Percentiles rank a stretch among this genome's conserved stretches.
Evolutionary conservation across 2,329 filamentous ascomycete genomes (phyloP).

Genomic region (Davidsoniella eucalypti): DNA sequence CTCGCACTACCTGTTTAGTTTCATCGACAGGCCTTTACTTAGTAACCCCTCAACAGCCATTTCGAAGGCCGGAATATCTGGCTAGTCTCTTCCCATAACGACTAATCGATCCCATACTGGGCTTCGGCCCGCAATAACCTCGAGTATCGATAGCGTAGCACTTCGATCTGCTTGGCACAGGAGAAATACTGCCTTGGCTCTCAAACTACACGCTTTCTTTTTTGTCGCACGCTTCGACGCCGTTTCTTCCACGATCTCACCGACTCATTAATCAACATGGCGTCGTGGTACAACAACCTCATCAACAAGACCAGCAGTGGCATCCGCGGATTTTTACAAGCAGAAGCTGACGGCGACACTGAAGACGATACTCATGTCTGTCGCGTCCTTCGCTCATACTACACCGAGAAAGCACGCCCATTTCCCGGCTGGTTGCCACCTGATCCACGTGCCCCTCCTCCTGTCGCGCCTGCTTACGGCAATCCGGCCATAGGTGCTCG

Average conservation of each 20-base stretch:
- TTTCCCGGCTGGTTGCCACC: constrained; percentile 80
- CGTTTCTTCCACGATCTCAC: background rate
- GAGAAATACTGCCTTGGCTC: background rate
- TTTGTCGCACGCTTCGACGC: background rate
- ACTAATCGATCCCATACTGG: too few species aligned
- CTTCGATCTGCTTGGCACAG: too few species aligned
- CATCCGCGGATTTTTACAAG: constrained; percentile 52
- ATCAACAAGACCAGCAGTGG: constrained; percentile 48
- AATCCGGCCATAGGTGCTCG: constrained; percentile 34
- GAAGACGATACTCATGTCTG: constrained; percentile 91
- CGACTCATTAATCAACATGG: constrained; percentile 32
- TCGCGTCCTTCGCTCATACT: constrained; percentile 83
- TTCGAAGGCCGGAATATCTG: too few species aligned
- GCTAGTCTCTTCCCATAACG: too few species aligned
- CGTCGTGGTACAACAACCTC: constrained; percentile 67
- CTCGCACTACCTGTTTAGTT: background rate
- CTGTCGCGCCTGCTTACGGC: constrained; percentile 34
- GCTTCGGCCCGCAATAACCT: too few species aligned
- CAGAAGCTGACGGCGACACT: constrained; percentile 52
- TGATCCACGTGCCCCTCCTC: constrained; percentile 56
- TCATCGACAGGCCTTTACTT: background rate
- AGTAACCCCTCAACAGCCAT: too few species aligned
- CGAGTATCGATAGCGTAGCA: too few species aligned
- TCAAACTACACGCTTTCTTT: background rate
- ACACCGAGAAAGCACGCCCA: constrained; percentile 67